Evolutionary conservation across 169 alveolate species (phyloP).

Genomic region (Plasmodium fragile): DNA sequence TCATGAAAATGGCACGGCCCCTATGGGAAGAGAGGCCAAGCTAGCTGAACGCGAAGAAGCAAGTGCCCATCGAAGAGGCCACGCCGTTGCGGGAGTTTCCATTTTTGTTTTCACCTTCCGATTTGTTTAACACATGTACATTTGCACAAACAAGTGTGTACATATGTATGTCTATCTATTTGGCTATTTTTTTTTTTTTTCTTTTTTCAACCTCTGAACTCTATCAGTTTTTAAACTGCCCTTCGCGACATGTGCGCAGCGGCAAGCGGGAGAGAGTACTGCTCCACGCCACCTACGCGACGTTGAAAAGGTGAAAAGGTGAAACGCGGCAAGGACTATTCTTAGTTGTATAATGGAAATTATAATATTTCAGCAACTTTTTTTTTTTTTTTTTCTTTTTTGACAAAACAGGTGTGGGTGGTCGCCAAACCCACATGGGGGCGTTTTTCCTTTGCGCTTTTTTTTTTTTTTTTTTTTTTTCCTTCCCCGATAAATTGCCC

Average conservation of each 20-base stretch:
- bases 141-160: background rate
- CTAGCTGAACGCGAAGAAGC: background rate
- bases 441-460: background rate
- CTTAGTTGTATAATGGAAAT: background rate
- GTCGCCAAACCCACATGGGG: background rate
- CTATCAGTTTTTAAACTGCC: background rate
- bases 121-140: background rate
- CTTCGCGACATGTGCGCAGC: background rate
- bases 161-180: background rate
- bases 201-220: background rate
- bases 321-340: background rate
- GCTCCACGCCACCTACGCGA: background rate
- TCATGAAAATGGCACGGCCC: background rate
- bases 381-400: no score
- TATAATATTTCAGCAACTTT: background rate
- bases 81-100: background rate
- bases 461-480: no score
- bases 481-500: background rate
- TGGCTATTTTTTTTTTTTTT: background rate
- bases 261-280: background rate
- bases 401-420: background rate
- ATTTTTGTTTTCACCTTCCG: background rate
- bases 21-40: background rate
- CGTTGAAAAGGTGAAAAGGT: background rate
- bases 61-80: background rate